phyloP scores from a whole-genome alignment of 2,329 filamentous ascomycete species.

The Alternaria longipes region DNA sequence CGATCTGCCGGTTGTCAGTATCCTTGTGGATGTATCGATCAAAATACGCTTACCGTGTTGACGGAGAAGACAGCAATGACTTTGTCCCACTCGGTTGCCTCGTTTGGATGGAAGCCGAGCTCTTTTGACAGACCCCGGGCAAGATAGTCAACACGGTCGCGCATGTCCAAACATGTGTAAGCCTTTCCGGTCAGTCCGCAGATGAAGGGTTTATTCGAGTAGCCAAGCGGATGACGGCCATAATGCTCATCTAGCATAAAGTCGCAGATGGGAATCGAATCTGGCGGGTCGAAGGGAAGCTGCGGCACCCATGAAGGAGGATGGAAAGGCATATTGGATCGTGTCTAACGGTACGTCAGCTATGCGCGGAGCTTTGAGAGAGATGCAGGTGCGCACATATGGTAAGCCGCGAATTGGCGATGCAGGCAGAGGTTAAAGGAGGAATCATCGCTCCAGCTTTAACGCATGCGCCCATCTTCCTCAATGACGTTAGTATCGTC shows the following conservation, averaged over 20 bases:
- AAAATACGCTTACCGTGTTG: constrained; percentile 71
- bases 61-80: constrained; percentile 79
- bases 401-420: constrained; percentile 4
- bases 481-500: constrained; percentile 11
- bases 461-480: constrained; percentile 1
- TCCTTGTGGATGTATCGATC: neutral
- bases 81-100: constrained; percentile 82
- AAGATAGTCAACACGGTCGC: constrained; percentile 71
- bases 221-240: constrained; percentile 70
- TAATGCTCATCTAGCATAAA: constrained; percentile 79
- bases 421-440: neutral
- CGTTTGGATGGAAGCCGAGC: constrained; percentile 74
- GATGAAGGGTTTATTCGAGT: constrained; percentile 76
- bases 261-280: constrained; percentile 76
- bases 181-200: constrained; percentile 77
- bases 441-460: constrained; percentile 2
- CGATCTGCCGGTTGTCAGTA: constrained; percentile 63
- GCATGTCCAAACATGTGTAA: constrained; percentile 70
- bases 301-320: constrained; percentile 69
- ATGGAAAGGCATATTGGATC: constrained; percentile 61
- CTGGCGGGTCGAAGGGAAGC: constrained; percentile 72
- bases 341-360: constrained; percentile 4
- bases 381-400: constrained; percentile 1
- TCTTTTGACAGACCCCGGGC: constrained; percentile 74
- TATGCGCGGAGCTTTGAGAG: neutral